Base-by-base conservation (phyloP, 2,329 filamentous ascomycete genomes). In the Lecanicillium sp. region DNA sequence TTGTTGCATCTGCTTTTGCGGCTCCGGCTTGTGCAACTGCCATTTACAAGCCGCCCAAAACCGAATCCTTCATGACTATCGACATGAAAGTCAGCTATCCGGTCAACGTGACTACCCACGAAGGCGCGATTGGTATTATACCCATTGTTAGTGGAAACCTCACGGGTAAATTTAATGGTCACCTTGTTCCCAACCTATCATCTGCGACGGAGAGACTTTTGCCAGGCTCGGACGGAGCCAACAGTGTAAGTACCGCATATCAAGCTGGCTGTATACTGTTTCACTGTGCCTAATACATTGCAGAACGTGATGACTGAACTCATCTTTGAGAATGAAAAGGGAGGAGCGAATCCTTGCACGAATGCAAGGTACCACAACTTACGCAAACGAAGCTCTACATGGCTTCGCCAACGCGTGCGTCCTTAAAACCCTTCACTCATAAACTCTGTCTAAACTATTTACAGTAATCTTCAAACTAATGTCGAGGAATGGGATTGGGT, bases 281-380 rank as follows among this genome's bases (percentile, higher is more conserved):
- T 29, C 13, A 10, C 9, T 29, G 34, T 11, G 14, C 10, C n/a
- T 29, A 29, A 37, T 10, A 17, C 3, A 10, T 18, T n/a, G 17
- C 15, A 37, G 36, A 5, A 19, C 10, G 36, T 29, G 6, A 27
- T 17, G 3, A 30, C 22, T 17, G 22, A 37, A 30, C 20, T 29
- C 15, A 31, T 37, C 14, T 29, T 37, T 31, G 36, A 37, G 20
- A 37, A 37, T 27, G 36, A 29, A 10, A 29, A 37, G 22, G n/a
- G 17, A 31, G 28, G 36, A 37, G 36, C 25, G 20, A 29, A 37
- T 37, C 28, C 27, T 37, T 19, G 36, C 20, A 5, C 8, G 15
- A 9, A 29, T 37, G 25, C 14, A 37, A 12, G 36, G 36, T 19
- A 29, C 17, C 17, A 37, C 36, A 5, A 30, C 36, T 4, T 37